Evolutionary conservation across 2,329 filamentous ascomycete genomes (phyloP), one percentile per base, ranked within the genome.

Genomic region (Ceratocystis destructans): DNA sequence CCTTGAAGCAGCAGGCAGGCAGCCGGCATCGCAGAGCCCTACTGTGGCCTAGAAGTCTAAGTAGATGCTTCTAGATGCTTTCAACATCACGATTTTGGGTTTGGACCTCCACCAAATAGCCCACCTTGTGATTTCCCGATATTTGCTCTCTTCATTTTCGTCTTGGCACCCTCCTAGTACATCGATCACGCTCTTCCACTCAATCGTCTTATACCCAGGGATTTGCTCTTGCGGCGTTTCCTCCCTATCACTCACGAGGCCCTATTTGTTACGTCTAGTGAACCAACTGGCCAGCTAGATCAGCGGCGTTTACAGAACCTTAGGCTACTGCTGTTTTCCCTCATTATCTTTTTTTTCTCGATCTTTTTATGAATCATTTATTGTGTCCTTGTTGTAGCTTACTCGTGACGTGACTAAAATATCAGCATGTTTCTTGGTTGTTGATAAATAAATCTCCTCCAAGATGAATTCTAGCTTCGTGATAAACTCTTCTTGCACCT

Each of bases 1-100:
- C 5, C 72, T 78, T 8, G 76, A 76, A 1, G 77, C 77, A 2
- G 71, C 70, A 6, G 75, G 76, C 64, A 73, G 73, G 41, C 72
- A 73, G 71, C 76, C 55, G 8, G 55, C 55, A n/a, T 59, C 61
- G n/a, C 55, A 59, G 28, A 59, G 55, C 31, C 28, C 55, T 37
- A 31, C 55, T 33, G 55, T 59, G 25, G 55, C 55, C 3, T 59
- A 59, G 55, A 12, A 20, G 20, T 25, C 6, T 15, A 59, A n/a
- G 55, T 33, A 31, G 55, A 17, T 37, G 55, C 55, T 17, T 15
- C 28, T 57, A 22, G 46, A n/a, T n/a, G 6, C 46, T 20, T 37
- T 37, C 33, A 37, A 37, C 10, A 53, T 53, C 17, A 45, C 10
- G 41, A 3, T 61, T 20, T 3, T 61, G 44, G 7, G 12, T 7